Evolutionary conservation across 2,329 filamentous ascomycete species (phyloP).

Genomic region (Xylariaceae sp.): DNA sequence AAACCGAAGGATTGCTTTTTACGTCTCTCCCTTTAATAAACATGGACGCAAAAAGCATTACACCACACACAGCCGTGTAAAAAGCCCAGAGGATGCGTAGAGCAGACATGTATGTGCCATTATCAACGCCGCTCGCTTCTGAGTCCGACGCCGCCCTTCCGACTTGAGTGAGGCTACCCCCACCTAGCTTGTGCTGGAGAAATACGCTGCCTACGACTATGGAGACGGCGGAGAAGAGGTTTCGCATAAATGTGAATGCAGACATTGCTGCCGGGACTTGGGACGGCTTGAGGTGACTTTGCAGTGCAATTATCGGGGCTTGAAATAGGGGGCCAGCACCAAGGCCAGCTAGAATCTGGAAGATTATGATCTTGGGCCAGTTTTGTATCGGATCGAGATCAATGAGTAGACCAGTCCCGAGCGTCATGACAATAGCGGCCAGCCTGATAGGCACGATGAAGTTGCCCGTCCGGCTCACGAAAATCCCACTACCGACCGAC

Average conservation of each 20-base stretch:
- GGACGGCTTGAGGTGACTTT: constrained; percentile 49
- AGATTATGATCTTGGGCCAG: constrained; percentile 37
- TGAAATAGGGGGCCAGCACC: constrained; percentile 58
- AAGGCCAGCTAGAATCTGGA: constrained; percentile 49
- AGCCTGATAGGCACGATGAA: constrained; percentile 50
- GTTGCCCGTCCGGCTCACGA: constrained; percentile 46
- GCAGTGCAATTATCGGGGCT: constrained; percentile 56
- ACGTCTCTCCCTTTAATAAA: neutral
- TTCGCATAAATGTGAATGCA: constrained; percentile 56
- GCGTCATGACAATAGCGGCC: constrained; percentile 48
- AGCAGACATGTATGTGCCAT: neutral
- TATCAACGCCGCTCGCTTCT: neutral
- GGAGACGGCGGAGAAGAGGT: constrained; percentile 57
- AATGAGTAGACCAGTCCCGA: constrained; percentile 50
- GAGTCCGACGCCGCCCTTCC: neutral
- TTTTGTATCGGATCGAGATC: constrained; percentile 49
- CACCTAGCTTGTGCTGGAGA: constrained; percentile 53
- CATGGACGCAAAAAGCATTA: neutral
- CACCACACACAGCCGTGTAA: neutral
- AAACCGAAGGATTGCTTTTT: neutral
- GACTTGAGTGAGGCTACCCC: neutral
- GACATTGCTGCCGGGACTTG: constrained; percentile 59
- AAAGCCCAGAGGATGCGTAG: neutral
- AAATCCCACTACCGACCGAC: constrained; percentile 36
- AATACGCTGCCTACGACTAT: constrained; percentile 63